These are phyloP conservation scores for Botrytis cinerea DNA, from an alignment of 2,329 filamentous ascomycete species.

Conservation along the genomic window DNA sequence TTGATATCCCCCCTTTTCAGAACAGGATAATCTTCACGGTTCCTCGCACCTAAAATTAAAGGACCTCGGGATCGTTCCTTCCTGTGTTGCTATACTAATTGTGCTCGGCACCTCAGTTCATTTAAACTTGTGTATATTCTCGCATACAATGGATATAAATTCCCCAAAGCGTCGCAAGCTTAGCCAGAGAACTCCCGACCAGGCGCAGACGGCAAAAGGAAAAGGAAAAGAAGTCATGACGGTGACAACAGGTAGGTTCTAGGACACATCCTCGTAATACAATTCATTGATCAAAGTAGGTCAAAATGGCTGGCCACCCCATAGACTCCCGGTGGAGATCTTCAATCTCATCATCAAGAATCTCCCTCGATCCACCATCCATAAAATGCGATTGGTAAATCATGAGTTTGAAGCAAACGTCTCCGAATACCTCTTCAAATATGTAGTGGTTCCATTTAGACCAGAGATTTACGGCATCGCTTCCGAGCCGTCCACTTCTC, in stretches of 20 bases:
- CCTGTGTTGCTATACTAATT: neutral
- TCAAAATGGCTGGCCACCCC: constrained; percentile 43
- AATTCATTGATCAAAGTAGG: constrained; percentile 17
- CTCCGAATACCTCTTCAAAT: constrained; percentile 59
- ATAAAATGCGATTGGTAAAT: constrained; percentile 61
- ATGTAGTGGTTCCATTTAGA: constrained; percentile 66
- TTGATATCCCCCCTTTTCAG: neutral
- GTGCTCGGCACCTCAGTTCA: neutral
- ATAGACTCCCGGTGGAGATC: constrained; percentile 59
- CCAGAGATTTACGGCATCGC: constrained; percentile 62
- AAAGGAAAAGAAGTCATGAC: constrained; percentile 18
- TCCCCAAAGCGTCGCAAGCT: constrained; percentile 36
- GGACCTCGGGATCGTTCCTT: neutral
- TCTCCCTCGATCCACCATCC: constrained; percentile 59
- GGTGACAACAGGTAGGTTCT: constrained; percentile 5
- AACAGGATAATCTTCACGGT: neutral
- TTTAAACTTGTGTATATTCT: neutral
- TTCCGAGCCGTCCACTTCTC: constrained; percentile 36
- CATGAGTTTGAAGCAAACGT: constrained; percentile 60
- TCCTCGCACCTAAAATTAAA: neutral
- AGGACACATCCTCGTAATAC: neutral
- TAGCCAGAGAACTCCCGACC: constrained; percentile 21
- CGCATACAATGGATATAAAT: constrained; percentile 21
- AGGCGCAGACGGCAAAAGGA: constrained; percentile 18
- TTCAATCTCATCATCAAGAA: constrained; percentile 58